Base-by-base conservation (phyloP, 1,284 basidiomycete species). In the Irpex lacteus region DNA sequence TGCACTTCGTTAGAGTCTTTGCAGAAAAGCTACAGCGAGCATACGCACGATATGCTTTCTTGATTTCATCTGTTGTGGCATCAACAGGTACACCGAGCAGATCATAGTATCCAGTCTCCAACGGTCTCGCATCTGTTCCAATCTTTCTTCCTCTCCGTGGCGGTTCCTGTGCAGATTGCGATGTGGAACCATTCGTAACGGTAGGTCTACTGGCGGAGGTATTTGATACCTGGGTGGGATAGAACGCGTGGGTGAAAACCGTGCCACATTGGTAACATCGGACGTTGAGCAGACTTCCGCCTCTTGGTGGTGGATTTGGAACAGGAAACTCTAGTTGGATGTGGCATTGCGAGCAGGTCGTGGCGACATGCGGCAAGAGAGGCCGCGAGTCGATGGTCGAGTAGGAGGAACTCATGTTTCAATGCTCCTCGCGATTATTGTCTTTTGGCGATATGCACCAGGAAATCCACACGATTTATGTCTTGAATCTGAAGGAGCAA, bases 41-140 rank as follows among this genome's bases (percentile, higher is more conserved):
- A 37, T 54, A 78, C 89, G 67, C 72, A 90, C 91, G 87, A 79
- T 99, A 99, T 2, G 97, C 94, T 77, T 96, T 98, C 82, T 98
- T 98, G 75, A 99, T 88, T 64, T 97, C 94, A 11, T 94, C 93
- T 1, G 85, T 83, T 13, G 90, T 90, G 4, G 94, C 94, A 63
- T 85, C 83, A 11, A 92, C 82, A 0, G 89, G 77, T 0, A 97
- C 83, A 4, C 91, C 92, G 2, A 97, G 81, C 36, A 92, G 82
- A 72, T 96, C 94, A 72, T 96, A 96, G 76, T 96, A 96, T 13
- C 85, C 90, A 18, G 91, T 94, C 74, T 97, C 95, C 53, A 98
- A 79, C 1, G 95, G 96, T 67, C 89, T 85, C 68, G 95, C 93
- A 77, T 98, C 94, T 3, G 93, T 91, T 0, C 94, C 94, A 70